phyloP scores from a whole-genome alignment of 2,329 filamentous ascomycete species.

The Sporothrix phasma region DNA sequence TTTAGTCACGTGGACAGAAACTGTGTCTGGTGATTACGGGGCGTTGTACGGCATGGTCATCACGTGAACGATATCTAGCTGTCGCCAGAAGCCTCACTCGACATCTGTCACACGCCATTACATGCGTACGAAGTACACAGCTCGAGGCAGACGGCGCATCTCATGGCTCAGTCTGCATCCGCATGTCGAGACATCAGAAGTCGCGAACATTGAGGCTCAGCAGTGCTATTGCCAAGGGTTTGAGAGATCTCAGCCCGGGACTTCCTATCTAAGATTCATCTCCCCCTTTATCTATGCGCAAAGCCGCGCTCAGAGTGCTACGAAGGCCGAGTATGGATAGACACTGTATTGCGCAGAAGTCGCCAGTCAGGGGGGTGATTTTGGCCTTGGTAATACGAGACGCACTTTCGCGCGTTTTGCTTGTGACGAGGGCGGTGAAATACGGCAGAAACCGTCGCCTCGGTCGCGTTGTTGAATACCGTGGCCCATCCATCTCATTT shows the following conservation, averaged over 20 bases:
- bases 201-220: not conserved
- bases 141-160: too few species aligned
- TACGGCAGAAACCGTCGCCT: slow-evolving; percentile 3
- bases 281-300: not conserved
- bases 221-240: too few species aligned
- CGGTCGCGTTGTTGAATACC: not conserved
- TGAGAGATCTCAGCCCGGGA: not conserved
- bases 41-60: too few species aligned
- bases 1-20: too few species aligned
- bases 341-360: not conserved
- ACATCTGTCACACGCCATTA: too few species aligned
- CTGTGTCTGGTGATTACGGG: too few species aligned
- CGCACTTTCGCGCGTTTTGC: slow-evolving; percentile 1
- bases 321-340: too few species aligned
- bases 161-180: too few species aligned
- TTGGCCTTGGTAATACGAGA: not conserved
- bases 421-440: slow-evolving; percentile 13
- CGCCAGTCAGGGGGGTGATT: not conserved
- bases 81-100: too few species aligned
- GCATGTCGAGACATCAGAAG: too few species aligned
- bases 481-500: slow-evolving; percentile 11
- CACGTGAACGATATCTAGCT: too few species aligned
- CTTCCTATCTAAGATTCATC: not conserved
- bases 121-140: too few species aligned
- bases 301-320: not conserved